These are phyloP conservation scores for Mycena kentingensis DNA, from an alignment of 768 basidiomycete species.

Conservation along the genomic window DNA sequence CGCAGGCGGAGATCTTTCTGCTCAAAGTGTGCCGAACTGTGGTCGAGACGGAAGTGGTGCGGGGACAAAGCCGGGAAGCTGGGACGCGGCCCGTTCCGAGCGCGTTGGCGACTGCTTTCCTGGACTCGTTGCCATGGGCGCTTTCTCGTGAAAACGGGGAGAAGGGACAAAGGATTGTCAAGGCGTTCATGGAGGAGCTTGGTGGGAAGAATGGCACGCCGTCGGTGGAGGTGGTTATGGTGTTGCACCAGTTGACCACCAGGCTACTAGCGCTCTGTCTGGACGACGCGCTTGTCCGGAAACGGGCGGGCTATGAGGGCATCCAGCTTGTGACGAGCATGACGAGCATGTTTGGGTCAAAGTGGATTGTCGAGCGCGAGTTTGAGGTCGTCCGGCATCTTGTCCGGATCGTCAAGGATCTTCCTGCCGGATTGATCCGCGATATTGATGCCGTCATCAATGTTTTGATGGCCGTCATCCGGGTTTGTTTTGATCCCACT, in stretches of 20 bases:
- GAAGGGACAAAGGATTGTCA: conserved; percentile 63
- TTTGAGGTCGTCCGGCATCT: conserved; percentile 88
- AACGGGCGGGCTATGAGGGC: conserved; percentile 87
- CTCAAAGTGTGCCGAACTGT: conserved; percentile 68
- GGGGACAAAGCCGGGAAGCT: conserved; percentile 54
- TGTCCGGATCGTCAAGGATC: conserved; percentile 90
- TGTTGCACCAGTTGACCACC: conserved; percentile 80
- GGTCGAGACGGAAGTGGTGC: conserved; percentile 74
- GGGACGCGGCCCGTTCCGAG: conserved; percentile 57
- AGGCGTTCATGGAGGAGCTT: conserved; percentile 66
- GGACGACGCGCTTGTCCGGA: conserved; percentile 87
- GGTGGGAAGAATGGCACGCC: conserved; percentile 54
- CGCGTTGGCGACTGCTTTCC: conserved; percentile 62
- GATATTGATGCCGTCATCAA: conserved; percentile 78
- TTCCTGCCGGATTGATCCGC: conserved; percentile 84
- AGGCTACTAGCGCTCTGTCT: conserved; percentile 86
- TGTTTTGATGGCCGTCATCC: conserved; percentile 69
- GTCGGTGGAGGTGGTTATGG: conserved; percentile 58
- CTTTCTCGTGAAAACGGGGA: conserved; percentile 66
- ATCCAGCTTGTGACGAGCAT: conserved; percentile 78
- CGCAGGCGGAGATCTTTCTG: conserved; percentile 70
- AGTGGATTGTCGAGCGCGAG: conserved; percentile 85
- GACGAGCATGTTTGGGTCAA: conserved; percentile 67
- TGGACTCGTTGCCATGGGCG: conserved; percentile 81
- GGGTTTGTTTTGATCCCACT: conserved; percentile 56